A percentile compares a stretch with the other conserved stretches of the same genome.
Conservation (phyloP, 2,329 filamentous ascomycete species). For the Alternaria hordeiaustralica region DNA sequence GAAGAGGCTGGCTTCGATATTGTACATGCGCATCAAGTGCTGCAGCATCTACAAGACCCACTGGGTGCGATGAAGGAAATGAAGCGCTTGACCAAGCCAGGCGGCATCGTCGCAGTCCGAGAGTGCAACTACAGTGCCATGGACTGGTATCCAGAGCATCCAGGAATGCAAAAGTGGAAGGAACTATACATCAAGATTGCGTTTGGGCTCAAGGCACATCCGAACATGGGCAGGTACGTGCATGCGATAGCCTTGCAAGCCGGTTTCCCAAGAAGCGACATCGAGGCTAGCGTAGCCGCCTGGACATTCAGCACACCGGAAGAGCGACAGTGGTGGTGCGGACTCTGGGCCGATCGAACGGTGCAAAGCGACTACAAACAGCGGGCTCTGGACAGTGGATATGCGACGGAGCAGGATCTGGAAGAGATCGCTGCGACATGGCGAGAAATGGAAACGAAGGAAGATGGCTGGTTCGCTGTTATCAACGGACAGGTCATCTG, state of each 20-base stretch:
- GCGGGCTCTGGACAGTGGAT: slow-evolving; percentile 46
- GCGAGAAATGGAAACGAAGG: slow-evolving; percentile 50
- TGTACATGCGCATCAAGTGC: slow-evolving; percentile 65
- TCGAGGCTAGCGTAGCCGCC: slow-evolving; percentile 49
- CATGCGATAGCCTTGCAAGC: slow-evolving; percentile 50
- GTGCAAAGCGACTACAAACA: slow-evolving; percentile 45
- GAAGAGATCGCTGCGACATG: slow-evolving; percentile 49
- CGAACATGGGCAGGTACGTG: slow-evolving; percentile 44
- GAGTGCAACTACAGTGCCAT: slow-evolving; percentile 46
- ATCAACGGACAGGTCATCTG: slow-evolving; percentile 53
- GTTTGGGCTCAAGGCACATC: slow-evolving; percentile 38
- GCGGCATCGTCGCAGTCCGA: slow-evolving; percentile 60
- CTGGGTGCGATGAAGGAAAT: slow-evolving; percentile 60
- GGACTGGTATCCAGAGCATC: slow-evolving; percentile 49
- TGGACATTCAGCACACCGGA: slow-evolving; percentile 53
- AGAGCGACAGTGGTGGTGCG: slow-evolving; percentile 51
- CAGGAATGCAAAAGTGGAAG: slow-evolving; percentile 44
- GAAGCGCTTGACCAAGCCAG: slow-evolving; percentile 59
- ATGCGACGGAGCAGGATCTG: slow-evolving; percentile 48
- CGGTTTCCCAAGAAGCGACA: slow-evolving; percentile 47
- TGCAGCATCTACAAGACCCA: slow-evolving; percentile 63
- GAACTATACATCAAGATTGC: slow-evolving; percentile 44
- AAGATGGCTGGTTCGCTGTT: slow-evolving; percentile 52
- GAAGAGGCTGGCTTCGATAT: slow-evolving; percentile 59
- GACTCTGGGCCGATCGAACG: slow-evolving; percentile 48